phyloP scores from a whole-genome alignment of 2,329 filamentous ascomycete species.

The Byssothecium circinans region DNA sequence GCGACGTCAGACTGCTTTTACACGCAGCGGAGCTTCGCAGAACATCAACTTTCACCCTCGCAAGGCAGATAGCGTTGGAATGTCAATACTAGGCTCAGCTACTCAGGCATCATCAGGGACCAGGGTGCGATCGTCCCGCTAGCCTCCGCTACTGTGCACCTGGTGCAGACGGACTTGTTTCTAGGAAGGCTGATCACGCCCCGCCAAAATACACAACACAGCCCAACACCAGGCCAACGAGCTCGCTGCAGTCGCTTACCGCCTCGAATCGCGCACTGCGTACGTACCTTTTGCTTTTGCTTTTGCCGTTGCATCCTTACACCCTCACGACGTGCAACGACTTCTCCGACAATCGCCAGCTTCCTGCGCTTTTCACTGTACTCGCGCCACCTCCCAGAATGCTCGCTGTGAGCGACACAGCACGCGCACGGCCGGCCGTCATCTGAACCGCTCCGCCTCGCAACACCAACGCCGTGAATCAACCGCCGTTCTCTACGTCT shows the following conservation, averaged over 20 bases:
- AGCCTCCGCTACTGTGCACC: conserved; percentile 2
- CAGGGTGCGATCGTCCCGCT: not conserved
- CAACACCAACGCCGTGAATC: conserved; percentile 23
- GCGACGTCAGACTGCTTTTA: conserved; percentile 9
- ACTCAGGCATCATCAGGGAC: not conserved
- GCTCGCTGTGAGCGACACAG: conserved; percentile 11
- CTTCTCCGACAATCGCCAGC: conserved; percentile 18
- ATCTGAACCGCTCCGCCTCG: conserved; percentile 39
- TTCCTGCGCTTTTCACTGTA: conserved; percentile 4
- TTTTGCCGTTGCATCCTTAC: too few relatives aligned
- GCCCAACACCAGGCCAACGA: conserved; percentile 6
- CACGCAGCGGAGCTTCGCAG: not conserved
- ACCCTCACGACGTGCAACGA: conserved; percentile 22
- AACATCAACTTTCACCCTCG: too few relatives aligned
- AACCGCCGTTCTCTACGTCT: conserved; percentile 12
- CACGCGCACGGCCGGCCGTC: conserved; percentile 27
- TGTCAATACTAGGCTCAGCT: too few relatives aligned
- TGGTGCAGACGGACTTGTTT: conserved; percentile 6
- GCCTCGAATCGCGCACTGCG: not conserved
- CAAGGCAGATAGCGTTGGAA: not conserved
- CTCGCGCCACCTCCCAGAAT: conserved; percentile 18
- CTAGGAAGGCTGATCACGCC: not conserved
- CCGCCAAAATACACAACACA: conserved; percentile 7
- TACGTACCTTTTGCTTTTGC: conserved; percentile 5
- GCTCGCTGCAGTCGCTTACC: conserved; percentile 3